phyloP scores from a whole-genome alignment of 768 basidiomycete species.

The Rhizopogon vesiculosus region DNA sequence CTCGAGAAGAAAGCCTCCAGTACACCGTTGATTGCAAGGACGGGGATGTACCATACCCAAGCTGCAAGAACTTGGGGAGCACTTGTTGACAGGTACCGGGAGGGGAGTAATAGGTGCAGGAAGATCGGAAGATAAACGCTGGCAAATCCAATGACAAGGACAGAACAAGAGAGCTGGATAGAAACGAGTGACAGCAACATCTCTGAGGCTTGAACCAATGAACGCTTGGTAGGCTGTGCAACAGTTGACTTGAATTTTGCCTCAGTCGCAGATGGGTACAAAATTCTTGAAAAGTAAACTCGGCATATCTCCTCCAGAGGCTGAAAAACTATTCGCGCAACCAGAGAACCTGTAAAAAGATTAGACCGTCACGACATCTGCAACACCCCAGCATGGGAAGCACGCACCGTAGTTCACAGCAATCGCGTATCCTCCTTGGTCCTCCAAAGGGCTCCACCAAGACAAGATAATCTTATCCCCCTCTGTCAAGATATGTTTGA shows the following conservation, averaged over 20 bases:
- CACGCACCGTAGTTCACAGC: constrained; percentile 90
- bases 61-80: constrained; percentile 73
- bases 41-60: constrained; percentile 88
- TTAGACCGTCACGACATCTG: neutral
- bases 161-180: constrained; percentile 58
- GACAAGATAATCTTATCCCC: constrained; percentile 91
- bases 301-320: constrained; percentile 93
- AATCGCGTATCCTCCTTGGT: constrained; percentile 94
- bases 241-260: neutral
- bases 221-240: constrained; percentile 13
- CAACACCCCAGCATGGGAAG: neutral
- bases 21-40: constrained; percentile 85
- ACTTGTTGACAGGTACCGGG: constrained; percentile 65
- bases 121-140: constrained; percentile 70
- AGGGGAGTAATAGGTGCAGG: constrained; percentile 66
- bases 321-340: constrained; percentile 91
- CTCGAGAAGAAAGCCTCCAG: constrained; percentile 89
- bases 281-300: constrained; percentile 77
- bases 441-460: constrained; percentile 73
- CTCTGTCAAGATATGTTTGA: constrained; percentile 95
- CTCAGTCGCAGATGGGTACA: constrained; percentile 24
- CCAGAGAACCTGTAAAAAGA: constrained; percentile 65
- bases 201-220: constrained; percentile 34
- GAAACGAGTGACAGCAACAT: constrained; percentile 59
- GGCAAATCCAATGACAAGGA: constrained; percentile 72